phyloP scores from a whole-genome alignment of 495 filamentous ascomycete species.

The Hypoxylon perforatum region DNA sequence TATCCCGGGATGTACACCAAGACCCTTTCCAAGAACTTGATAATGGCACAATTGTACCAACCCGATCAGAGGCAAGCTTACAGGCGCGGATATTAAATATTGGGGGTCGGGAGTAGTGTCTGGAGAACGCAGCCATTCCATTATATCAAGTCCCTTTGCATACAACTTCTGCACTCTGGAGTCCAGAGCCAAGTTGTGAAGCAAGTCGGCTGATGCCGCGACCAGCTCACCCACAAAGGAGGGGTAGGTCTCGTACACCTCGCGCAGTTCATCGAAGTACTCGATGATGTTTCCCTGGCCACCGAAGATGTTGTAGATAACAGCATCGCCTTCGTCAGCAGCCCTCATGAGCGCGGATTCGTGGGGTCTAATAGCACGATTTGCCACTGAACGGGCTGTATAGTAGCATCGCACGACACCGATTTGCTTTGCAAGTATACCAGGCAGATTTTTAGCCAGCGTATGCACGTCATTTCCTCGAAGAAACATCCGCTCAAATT shows the following conservation, averaged over 20 bases:
- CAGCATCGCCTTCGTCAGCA: conserved; percentile 79
- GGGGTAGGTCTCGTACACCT: conserved; percentile 89
- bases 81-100: conserved; percentile 95
- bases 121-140: conserved; percentile 87
- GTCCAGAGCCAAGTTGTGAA: conserved; percentile 86
- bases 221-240: conserved; percentile 90
- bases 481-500: conserved; percentile 95
- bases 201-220: conserved; percentile 77
- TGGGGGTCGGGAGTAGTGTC: conserved; percentile 93
- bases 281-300: conserved; percentile 99
- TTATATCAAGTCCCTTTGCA: conserved; percentile 91
- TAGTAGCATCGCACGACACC: conserved; percentile 90
- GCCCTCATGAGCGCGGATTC: conserved; percentile 93
- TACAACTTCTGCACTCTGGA: conserved; percentile 93
- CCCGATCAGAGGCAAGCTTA: conserved; percentile 96
- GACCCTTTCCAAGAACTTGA: conserved; percentile 86
- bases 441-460: conserved; percentile 82
- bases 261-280: conserved; percentile 96
- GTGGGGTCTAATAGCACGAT: conserved; percentile 85
- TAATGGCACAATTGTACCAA: conserved; percentile 96
- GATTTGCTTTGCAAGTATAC: conserved; percentile 89
- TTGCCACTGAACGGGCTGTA: conserved; percentile 82
- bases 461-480: conserved; percentile 97
- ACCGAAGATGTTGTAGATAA: conserved; percentile 91
- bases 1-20: conserved; percentile 87